Evolutionary conservation across 805 yeast genomes (phyloP), one percentile per base, ranked within the genome.

Genomic region (Kodamaea nitidulidarum): DNA sequence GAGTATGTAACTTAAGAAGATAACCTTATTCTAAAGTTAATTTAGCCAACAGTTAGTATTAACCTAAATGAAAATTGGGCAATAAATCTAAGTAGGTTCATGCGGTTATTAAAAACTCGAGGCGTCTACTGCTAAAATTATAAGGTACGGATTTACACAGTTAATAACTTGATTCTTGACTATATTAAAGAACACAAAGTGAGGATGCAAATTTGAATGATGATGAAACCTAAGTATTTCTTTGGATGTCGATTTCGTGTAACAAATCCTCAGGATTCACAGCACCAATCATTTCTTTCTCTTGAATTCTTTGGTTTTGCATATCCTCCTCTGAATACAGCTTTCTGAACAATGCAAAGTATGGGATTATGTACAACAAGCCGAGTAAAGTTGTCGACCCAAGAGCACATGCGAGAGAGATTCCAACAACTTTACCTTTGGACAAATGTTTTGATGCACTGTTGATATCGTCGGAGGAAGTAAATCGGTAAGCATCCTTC

Each of bases 171-270:
- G n/a, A n/a, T n/a, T n/a, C n/a, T n/a, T n/a, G n/a, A n/a, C n/a
- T n/a, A n/a, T n/a, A n/a, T n/a, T n/a, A n/a, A n/a, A 20, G 8
- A 20, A 20, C 8, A 20, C 8, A 20, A 20, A 20, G 8, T 6
- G 27, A 16, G 22, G 29, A 35, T 35, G 32, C 32, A 35, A 28
- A 26, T 27, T 27, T 27, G 31, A 25, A 25, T 25, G n/a, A 14
- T 14, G 15, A 12, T 27, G 31, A 27, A 27, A 14, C 11, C 31
- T 25, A 37, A 21, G 35, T 31, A 25, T 37, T 31, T 48, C 67
- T 58, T 43, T 68, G 74, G 32, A 67, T 51, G 47, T 69, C 74
- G 40, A 69, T 67, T 48, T 69, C 73, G 46, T 69, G 72, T 30
- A 69, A 46, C 44, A 69, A 58, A 21, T 68, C 71, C 34, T 62